A percentile compares a stretch with the other conserved stretches of the same genome.
Evolutionary conservation across 495 filamentous ascomycete species (phyloP).

Genomic region (Aspergillus ostianus): DNA sequence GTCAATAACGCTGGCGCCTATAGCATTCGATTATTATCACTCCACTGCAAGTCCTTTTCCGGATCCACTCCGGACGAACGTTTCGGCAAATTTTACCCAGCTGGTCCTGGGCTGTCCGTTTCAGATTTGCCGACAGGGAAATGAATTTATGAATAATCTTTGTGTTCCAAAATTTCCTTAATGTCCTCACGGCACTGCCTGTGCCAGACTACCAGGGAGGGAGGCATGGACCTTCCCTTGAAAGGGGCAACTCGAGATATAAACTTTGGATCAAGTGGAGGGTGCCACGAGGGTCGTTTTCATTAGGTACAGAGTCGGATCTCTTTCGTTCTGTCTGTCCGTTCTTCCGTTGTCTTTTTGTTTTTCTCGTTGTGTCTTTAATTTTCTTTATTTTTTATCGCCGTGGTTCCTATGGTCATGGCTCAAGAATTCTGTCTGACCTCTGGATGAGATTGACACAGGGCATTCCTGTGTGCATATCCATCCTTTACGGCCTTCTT

Average conservation of each 20-base stretch:
- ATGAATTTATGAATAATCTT: background rate
- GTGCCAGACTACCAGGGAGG: background rate
- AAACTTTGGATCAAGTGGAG: background rate
- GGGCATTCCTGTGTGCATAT: background rate
- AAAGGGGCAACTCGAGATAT: background rate
- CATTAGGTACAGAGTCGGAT: background rate
- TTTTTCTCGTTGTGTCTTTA: too few species aligned
- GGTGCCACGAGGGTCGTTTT: background rate
- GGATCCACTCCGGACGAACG: constrained; percentile 21
- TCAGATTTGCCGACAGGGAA: constrained; percentile 6
- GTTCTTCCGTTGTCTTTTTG: too few species aligned
- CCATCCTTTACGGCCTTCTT: too few species aligned
- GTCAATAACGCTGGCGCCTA: background rate
- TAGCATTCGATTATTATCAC: background rate
- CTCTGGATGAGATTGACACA: background rate
- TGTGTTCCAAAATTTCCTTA: background rate
- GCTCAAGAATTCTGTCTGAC: background rate
- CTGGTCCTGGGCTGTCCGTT: constrained; percentile 5
- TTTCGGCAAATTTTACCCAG: constrained; percentile 25
- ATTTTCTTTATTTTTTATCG: too few species aligned
- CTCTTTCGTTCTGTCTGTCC: too few species aligned
- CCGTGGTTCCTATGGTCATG: background rate
- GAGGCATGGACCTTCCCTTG: background rate
- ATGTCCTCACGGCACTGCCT: background rate
- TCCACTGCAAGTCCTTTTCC: constrained; percentile 8